Base-by-base conservation (phyloP, 176 grass and related monocot genomes). In the Stipa capillata region DNA sequence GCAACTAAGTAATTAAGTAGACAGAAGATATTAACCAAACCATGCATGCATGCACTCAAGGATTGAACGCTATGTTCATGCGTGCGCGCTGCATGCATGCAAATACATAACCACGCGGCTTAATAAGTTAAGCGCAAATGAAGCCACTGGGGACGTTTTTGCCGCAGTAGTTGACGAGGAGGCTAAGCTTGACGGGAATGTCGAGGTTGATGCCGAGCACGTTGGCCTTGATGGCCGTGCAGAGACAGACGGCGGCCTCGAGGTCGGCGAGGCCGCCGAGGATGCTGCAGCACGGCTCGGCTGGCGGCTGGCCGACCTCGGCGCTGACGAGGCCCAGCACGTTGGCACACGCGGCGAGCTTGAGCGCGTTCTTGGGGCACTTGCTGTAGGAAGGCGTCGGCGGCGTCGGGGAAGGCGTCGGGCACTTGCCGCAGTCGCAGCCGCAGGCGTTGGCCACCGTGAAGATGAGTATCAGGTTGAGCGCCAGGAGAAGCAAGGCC, bases 121-220 rank as follows among this genome's bases (percentile, higher is more conserved):
- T 67, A 66, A 58, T 83, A n/a, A n/a, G n/a, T n/a, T 81, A 85
- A 24, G 84, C 47, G 76, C 91, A 93, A 2, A 89, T 81, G 71
- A 91, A 93, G 28, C 87, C 91, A 15, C 55, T 56, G 2, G 91
- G 91, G 69, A 85, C 56, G 72, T 47, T 87, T 82, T 87, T 94
- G 80, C 94, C 94, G 68, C 94, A 97, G 74, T 90, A 91, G 91
- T 97, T 97, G 57, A 94, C 69, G 15, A 93, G 87, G 83, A 97
- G 80, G 89, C 81, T 97, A 35, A 97, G 91, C 72, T 91, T 82
- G 73, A 97, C 78, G 18, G 94, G 94, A 61, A 93, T 73, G 78
- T 91, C 88, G 65, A 97, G 76, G 79, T 60, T 83, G 65, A 94
- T 80, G 56, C 94, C 91, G 55, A 97, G 86, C 53, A 97, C 53